Conservation (phyloP, 2,329 filamentous ascomycete genomes). For the Oidium heveae region DNA sequence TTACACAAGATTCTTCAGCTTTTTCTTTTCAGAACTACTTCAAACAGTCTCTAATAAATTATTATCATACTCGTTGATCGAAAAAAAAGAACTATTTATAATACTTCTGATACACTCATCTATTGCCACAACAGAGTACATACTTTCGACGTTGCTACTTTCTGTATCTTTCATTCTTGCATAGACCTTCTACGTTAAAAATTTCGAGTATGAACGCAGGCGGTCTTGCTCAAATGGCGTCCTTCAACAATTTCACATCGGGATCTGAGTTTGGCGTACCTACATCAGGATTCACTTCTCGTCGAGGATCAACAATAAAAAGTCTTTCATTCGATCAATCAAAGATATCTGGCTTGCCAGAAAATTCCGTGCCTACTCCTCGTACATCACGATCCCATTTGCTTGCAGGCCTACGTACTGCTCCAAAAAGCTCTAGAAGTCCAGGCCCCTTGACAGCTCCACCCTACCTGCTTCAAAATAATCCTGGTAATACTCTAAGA, state of each 20-base stretch:
- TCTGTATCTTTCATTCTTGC: neutral
- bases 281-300: conserved; percentile 58
- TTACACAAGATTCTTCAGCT: neutral
- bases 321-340: conserved; percentile 55
- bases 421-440: conserved; percentile 62
- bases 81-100: no score
- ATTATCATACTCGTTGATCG: neutral
- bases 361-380: conserved; percentile 51
- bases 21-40: neutral
- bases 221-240: conserved; percentile 91
- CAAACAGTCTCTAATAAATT: neutral
- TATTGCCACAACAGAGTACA: neutral
- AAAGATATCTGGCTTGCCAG: conserved; percentile 42
- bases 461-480: conserved; percentile 24
- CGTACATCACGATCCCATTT: conserved; percentile 88
- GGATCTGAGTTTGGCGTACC: conserved; percentile 51
- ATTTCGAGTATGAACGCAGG: conserved; percentile 55
- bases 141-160: neutral
- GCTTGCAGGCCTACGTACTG: conserved; percentile 76
- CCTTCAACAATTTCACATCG: conserved; percentile 57
- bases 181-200: conserved; percentile 2
- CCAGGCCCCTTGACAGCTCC: conserved; percentile 43
- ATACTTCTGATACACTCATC: neutral
- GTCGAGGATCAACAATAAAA: conserved; percentile 67
- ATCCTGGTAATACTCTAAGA: conserved; percentile 9